Percentiles rank a stretch among this genome's conserved stretches.
Evolutionary conservation across 2,329 filamentous ascomycete species (phyloP).

Genomic region (Tolypocladium ophioglossoides): DNA sequence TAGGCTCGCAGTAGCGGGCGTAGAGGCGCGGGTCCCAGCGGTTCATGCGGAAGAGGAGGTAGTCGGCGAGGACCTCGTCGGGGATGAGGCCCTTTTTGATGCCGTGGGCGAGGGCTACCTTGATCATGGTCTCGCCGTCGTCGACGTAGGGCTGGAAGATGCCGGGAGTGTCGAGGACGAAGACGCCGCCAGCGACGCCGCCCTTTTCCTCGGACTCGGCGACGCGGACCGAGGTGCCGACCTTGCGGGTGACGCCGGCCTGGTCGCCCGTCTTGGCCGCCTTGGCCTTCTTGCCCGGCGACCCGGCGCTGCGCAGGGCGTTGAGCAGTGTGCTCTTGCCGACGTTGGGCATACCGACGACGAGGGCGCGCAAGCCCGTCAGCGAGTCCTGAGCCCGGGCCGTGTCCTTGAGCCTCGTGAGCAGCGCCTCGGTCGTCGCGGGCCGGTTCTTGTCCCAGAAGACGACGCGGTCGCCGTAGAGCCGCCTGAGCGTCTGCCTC

Average conservation of each 20-base stretch:
- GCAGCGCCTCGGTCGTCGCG: conserved; percentile 24
- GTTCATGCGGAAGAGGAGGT: conserved; percentile 80
- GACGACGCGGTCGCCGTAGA: conserved; percentile 23
- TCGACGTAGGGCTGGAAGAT: conserved; percentile 91
- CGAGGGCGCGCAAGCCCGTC: conserved; percentile 73
- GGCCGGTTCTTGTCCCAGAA: conserved; percentile 33
- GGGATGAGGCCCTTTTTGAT: conserved; percentile 84
- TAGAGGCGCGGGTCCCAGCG: conserved; percentile 52
- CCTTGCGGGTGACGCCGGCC: conserved; percentile 81
- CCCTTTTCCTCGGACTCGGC: conserved; percentile 30
- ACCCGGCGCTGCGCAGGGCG: conserved; percentile 60
- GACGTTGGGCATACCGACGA: conserved; percentile 97
- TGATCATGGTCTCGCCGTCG: conserved; percentile 81
- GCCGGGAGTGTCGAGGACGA: conserved; percentile 84
- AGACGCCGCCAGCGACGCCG: conserved; percentile 52
- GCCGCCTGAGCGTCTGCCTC: conserved; percentile 17
- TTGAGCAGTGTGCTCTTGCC: conserved; percentile 96
- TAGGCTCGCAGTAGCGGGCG: conserved; percentile 52
- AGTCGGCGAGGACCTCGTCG: conserved; percentile 73
- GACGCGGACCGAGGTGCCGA: conserved; percentile 76
- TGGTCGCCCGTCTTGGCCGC: conserved; percentile 76
- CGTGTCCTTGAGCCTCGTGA: conserved; percentile 23
- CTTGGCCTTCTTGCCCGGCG: conserved; percentile 39
- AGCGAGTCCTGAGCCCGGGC: conserved; percentile 39
- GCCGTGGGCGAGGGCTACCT: conserved; percentile 81